Conservation (phyloP, 228 moss, liverwort and hornwort genomes). For the Sphagnum magellanicum region DNA sequence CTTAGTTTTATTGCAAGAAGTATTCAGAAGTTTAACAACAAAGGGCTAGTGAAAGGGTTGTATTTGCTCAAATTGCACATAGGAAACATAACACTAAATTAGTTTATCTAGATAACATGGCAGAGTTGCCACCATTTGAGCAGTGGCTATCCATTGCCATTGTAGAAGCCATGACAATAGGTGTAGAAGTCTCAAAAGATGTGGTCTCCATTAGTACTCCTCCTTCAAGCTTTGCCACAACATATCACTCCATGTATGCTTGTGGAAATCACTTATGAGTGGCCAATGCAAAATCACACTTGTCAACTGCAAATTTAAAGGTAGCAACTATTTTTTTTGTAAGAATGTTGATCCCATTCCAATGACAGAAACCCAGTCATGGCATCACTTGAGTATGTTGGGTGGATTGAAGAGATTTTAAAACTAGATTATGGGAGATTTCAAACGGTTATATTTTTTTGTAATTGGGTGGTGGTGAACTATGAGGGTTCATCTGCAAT, state of each 20-base stretch:
- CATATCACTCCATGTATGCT: background rate
- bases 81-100: no score
- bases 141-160: no score
- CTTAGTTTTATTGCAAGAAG: no score
- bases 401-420: constrained; percentile 1
- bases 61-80: no score
- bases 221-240: background rate
- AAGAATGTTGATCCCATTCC: background rate
- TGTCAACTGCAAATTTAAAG: background rate
- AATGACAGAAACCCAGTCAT: background rate
- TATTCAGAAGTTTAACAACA: no score
- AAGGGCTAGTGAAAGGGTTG: no score
- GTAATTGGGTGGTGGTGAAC: background rate
- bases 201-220: background rate
- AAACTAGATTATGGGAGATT: background rate
- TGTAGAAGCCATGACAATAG: background rate
- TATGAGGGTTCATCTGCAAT: background rate
- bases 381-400: background rate
- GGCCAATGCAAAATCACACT: background rate
- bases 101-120: no score
- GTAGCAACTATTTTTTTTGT: background rate
- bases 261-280: background rate
- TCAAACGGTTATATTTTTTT: background rate
- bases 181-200: background rate
- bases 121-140: no score